A percentile compares a stretch with the other conserved stretches of the same genome.
These are phyloP conservation scores for Xylaria scruposa DNA, from an alignment of 495 filamentous ascomycete species.

Conservation along the genomic window DNA sequence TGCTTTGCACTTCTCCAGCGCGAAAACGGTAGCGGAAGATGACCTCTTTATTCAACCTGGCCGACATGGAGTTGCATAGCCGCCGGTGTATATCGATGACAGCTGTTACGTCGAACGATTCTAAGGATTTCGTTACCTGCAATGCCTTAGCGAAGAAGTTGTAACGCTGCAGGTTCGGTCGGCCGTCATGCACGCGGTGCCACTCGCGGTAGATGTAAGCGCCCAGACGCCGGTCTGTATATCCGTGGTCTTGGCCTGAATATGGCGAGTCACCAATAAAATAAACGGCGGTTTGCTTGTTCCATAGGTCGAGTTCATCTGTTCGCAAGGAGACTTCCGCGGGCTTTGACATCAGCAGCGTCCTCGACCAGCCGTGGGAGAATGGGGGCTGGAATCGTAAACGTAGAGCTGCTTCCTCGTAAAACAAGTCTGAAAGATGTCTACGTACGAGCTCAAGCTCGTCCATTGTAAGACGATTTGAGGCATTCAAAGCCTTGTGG, in stretches of 20 bases:
- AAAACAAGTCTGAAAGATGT: constrained; percentile 34
- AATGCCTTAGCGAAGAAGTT: constrained; percentile 34
- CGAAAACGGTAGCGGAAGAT: constrained; percentile 25
- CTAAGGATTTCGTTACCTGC: constrained; percentile 24
- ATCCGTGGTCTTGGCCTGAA: constrained; percentile 28
- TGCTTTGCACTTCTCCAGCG: constrained; percentile 21
- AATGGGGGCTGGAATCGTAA: constrained; percentile 27
- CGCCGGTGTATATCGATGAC: constrained; percentile 28
- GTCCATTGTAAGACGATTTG: constrained; percentile 30
- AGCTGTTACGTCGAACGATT: constrained; percentile 28
- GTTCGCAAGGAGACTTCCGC: constrained; percentile 26
- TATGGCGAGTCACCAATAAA: constrained; percentile 28
- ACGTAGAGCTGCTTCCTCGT: constrained; percentile 22
- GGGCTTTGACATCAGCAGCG: constrained; percentile 28
- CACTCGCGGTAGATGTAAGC: constrained; percentile 33
- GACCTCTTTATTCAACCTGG: constrained; percentile 22
- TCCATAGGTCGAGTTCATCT: constrained; percentile 27
- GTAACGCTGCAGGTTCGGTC: constrained; percentile 34
- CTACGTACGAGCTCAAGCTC: constrained; percentile 31
- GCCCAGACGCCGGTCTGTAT: constrained; percentile 30
- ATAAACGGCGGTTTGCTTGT: constrained; percentile 36
- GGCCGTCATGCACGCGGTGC: constrained; percentile 29
- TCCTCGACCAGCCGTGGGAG: constrained; percentile 28
- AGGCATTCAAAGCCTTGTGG: constrained; percentile 25
- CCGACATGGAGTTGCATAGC: constrained; percentile 23